A percentile compares a stretch with the other conserved stretches of the same genome.
phyloP scores from a whole-genome alignment of 2,329 filamentous ascomycete genomes.

The Penicillium thymicola region DNA sequence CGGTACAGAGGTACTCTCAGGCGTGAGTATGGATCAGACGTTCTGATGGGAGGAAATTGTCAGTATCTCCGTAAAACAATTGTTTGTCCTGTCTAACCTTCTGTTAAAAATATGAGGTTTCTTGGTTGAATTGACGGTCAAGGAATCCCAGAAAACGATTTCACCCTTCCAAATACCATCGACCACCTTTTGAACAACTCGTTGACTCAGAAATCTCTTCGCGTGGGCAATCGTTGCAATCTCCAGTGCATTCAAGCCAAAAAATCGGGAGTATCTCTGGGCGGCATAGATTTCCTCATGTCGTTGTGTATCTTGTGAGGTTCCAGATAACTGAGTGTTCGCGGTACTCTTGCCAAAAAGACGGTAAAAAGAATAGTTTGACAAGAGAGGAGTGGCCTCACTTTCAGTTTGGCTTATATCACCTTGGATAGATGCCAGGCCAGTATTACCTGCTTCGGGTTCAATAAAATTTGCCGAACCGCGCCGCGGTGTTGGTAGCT shows the following conservation, averaged over 20 bases:
- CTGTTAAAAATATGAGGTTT: conserved; percentile 72
- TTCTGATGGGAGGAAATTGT: conserved; percentile 31
- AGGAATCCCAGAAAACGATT: conserved; percentile 79
- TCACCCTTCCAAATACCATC: conserved; percentile 82
- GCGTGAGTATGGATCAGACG: conserved; percentile 70
- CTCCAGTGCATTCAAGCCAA: conserved; percentile 78
- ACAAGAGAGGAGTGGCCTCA: conserved; percentile 33
- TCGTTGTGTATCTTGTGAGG: conserved; percentile 45
- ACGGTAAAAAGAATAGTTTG: conserved; percentile 20
- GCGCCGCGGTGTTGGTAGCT: conserved; percentile 39
- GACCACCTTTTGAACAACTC: conserved; percentile 76
- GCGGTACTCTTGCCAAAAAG: conserved; percentile 35
- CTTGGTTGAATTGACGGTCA: conserved; percentile 72
- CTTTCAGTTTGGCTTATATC: conserved; percentile 11
- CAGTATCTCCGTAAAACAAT: conserved; percentile 23
- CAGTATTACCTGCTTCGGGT: conserved; percentile 20
- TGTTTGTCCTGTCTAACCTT: conserved; percentile 28
- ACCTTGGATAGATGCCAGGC: conserved; percentile 10
- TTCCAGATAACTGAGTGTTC: conserved; percentile 40
- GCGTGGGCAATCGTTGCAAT: conserved; percentile 78
- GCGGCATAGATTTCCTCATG: conserved; percentile 54
- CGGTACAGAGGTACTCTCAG: conserved; percentile 78
- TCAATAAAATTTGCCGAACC: conserved; percentile 19
- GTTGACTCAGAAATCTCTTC: conserved; percentile 80
- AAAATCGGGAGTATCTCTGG: conserved; percentile 65